Percentiles rank a stretch among this genome's conserved stretches.
Conservation (phyloP, 805 yeast genomes). For the Pichia nakasei region DNA sequence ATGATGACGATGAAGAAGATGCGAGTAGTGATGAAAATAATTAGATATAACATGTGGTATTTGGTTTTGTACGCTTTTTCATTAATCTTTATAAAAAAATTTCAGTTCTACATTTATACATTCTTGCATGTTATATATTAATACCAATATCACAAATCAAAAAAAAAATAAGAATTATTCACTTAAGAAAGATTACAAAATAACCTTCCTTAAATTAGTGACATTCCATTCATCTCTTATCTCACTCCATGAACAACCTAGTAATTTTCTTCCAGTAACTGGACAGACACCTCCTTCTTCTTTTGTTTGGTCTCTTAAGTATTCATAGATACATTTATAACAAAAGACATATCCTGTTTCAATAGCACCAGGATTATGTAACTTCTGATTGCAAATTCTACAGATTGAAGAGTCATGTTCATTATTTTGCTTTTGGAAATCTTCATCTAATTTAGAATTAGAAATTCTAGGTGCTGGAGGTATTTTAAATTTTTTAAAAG, state of each 20-base stretch:
- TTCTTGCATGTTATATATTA: neutral
- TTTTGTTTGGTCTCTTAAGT: slow-evolving; percentile 41
- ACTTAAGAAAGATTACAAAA: slow-evolving; percentile 38
- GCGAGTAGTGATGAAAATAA: slow-evolving; percentile 10
- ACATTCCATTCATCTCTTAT: slow-evolving; percentile 56
- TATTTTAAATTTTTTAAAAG: slow-evolving; percentile 5
- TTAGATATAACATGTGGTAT: too few species aligned
- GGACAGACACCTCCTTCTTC: slow-evolving; percentile 72
- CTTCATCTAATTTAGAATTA: neutral
- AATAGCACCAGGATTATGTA: slow-evolving; percentile 74
- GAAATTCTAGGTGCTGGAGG: slow-evolving; percentile 6
- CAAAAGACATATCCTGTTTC: slow-evolving; percentile 92
- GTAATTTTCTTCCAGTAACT: slow-evolving; percentile 58
- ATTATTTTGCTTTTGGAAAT: slow-evolving; percentile 11
- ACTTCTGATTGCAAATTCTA: slow-evolving; percentile 56
- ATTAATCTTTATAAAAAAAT: too few species aligned
- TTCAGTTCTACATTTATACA: neutral
- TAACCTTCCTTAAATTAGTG: slow-evolving; percentile 68
- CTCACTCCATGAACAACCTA: slow-evolving; percentile 63
- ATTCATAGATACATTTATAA: slow-evolving; percentile 72
- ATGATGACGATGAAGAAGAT: slow-evolving; percentile 37
- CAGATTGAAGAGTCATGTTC: slow-evolving; percentile 32
- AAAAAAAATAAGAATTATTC: neutral
- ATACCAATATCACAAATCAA: neutral
- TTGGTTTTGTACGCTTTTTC: too few species aligned